phyloP scores from a whole-genome alignment of 495 filamentous ascomycete species.

The Talaromyces thailandensis region DNA sequence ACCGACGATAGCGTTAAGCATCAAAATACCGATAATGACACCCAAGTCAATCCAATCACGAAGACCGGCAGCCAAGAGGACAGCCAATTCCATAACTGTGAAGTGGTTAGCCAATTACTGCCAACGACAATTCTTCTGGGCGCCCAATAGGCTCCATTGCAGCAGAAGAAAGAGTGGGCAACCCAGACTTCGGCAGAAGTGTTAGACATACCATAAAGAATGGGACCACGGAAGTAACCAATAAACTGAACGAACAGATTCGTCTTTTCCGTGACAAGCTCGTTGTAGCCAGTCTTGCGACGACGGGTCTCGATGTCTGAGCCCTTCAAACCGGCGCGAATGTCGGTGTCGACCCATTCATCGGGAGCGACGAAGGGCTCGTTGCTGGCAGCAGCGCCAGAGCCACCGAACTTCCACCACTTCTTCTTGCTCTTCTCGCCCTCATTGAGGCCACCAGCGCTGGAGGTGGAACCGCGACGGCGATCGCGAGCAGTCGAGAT shows the following conservation, averaged over 20 bases:
- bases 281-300: constrained; percentile 63
- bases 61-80: constrained; percentile 68
- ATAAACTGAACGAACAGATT: constrained; percentile 71
- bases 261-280: constrained; percentile 66
- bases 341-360: constrained; percentile 67
- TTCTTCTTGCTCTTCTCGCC: constrained; percentile 38
- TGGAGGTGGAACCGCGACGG: constrained; percentile 46
- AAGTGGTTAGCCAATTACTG: constrained; percentile 10
- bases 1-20: constrained; percentile 71
- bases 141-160: neutral
- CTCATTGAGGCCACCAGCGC: constrained; percentile 32
- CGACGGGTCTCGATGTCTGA: constrained; percentile 56
- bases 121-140: neutral
- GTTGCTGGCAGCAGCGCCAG: constrained; percentile 9
- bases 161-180: no score
- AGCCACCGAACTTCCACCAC: constrained; percentile 40
- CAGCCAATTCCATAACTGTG: constrained; percentile 77
- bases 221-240: constrained; percentile 72
- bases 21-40: constrained; percentile 75
- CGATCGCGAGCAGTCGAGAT: constrained; percentile 58
- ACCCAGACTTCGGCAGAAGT: neutral
- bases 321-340: constrained; percentile 50
- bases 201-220: constrained; percentile 65
- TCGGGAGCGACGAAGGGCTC: constrained; percentile 51
- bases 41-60: constrained; percentile 79